Base-by-base conservation (phyloP, 1,139 yeast species). In the Candida sojae region DNA sequence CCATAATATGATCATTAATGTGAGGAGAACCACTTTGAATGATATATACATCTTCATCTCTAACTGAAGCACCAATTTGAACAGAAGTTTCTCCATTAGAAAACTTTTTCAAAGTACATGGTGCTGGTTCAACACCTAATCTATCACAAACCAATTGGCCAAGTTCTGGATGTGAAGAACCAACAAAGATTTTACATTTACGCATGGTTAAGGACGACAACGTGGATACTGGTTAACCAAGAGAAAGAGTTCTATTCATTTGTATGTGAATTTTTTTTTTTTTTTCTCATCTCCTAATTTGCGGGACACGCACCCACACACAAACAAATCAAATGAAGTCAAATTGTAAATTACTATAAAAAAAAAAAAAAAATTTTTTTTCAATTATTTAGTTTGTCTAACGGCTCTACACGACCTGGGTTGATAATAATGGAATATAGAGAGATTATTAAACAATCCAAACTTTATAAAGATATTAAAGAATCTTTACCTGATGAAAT, bases 31-130 rank as follows among this genome's bases (percentile, higher is more conserved):
- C 97, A 47, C 96, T 86, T 68, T 95, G 98, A 55, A 93, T 91
- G 59, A 95, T 92, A 64, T 93, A 93, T 37, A 93, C 96, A 64
- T 93, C 98, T 65, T 93, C 97, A 64, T 93, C 98, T 68, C 99
- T 83, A 41, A 93, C 96, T 33, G 96, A 87, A 33, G 84, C 92
- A 37, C 97, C 98, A 54, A 93, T 91, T 63, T 91, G 96, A 40
- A 95, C 97, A 41, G 96, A 88, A 1, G 98, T 93, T 72, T 93
- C 99, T 48, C 99, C 99, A 64, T 93, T 93, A 54, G 97, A 86
- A 68, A 95, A 95, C 71, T 91, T 91, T 67, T 86, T 85, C 57
- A 92, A 75, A 5, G 93, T 84, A 64, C 96, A 91, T 32, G 96
- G 96, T 34, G 97, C 97, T n/a, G 97, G 93, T 61, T 88, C 89